Base-by-base conservation (phyloP, 176 grass and related monocot genomes). In the Oryza australiensis region DNA sequence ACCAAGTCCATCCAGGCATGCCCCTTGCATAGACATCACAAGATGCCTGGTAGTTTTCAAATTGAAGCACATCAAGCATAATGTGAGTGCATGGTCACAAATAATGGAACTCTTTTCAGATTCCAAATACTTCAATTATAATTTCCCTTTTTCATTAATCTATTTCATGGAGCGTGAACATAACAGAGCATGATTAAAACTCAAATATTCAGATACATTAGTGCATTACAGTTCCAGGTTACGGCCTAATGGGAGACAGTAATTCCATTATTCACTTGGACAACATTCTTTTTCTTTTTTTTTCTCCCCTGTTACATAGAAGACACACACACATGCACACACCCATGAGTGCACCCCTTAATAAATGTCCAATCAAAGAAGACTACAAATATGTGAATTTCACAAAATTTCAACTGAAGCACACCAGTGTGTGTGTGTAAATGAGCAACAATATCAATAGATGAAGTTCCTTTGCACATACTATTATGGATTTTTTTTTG, bases 11-110 rank as follows among this genome's bases (percentile, higher is more conserved):
- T 99, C 96, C 55, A 99, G 87, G 89, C 87, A 99, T 2, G 87
- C 72, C 81, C 87, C 87, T 93, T 99, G 96, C 96, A 99, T 95
- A 72, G 96, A 99, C 91, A 92, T 99, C 55, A 95, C 91, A 67
- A 99, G 91, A 88, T 95, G 93, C 91, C 96, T 99, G 80, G 66
- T 26, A 2, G 68, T 82, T 13, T 87, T 80, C 70, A 82, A 85
- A 84, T 78, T 62, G 8, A 91, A 22, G 15, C 48, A 88, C 22
- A 20, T 41, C 59, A 46, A 66, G 70, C 66, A 74, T 24, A 74
- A 81, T 85, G 32, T 34, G 20, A 70, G 60, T 20, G 38, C 11
- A 86, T 73, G 6, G 26, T 75, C 53, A 91, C 81, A 28, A 81
- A 64, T 28, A 62, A 72, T 63, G 42, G 2, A 26, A 33, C 41